phyloP scores from a whole-genome alignment of 192 early-diverging fungal species.

The Mortierella hygrophila region DNA sequence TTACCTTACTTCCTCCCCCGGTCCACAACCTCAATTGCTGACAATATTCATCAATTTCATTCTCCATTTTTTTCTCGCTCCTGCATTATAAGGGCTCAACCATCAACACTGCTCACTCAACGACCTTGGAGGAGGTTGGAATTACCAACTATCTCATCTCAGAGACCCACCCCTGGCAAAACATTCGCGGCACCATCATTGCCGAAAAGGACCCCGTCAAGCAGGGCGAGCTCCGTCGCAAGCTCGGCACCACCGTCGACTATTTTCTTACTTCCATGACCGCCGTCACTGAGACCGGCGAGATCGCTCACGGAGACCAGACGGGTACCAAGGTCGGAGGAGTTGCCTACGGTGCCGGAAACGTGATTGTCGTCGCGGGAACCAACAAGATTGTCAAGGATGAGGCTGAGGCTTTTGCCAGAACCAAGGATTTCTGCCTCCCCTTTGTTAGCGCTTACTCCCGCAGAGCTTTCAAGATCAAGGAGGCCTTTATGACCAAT shows the following conservation, averaged over 20 bases:
- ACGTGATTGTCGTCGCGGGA: conserved; percentile 33
- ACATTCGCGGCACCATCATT: conserved; percentile 29
- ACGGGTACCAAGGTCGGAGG: conserved; percentile 40
- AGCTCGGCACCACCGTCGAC: conserved; percentile 34
- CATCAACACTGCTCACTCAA: conserved; percentile 41
- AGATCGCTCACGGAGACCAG: conserved; percentile 22
- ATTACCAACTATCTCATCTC: conserved; percentile 40
- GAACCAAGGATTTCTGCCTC: conserved; percentile 21
- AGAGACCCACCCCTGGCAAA: conserved; percentile 30
- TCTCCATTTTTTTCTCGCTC: neutral
- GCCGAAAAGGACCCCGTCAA: conserved; percentile 36
- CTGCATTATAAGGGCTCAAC: conserved; percentile 13
- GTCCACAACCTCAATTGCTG: neutral
- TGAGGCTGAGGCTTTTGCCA: conserved; percentile 24
- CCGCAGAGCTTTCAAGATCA: conserved; percentile 33
- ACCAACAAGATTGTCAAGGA: conserved; percentile 57
- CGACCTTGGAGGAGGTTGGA: conserved; percentile 38
- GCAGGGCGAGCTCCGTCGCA: conserved; percentile 25
- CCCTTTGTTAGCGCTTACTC: conserved; percentile 25
- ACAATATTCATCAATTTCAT: neutral
- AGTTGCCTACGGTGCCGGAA: conserved; percentile 21
- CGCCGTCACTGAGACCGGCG: conserved; percentile 42
- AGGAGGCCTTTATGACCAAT: conserved; percentile 23
- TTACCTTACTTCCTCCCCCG: neutral
- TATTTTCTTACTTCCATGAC: conserved; percentile 42